Evolutionary conservation across 371 early-diverging fungal species (phyloP).

Genomic region (Conidiobolus incongruus): DNA sequence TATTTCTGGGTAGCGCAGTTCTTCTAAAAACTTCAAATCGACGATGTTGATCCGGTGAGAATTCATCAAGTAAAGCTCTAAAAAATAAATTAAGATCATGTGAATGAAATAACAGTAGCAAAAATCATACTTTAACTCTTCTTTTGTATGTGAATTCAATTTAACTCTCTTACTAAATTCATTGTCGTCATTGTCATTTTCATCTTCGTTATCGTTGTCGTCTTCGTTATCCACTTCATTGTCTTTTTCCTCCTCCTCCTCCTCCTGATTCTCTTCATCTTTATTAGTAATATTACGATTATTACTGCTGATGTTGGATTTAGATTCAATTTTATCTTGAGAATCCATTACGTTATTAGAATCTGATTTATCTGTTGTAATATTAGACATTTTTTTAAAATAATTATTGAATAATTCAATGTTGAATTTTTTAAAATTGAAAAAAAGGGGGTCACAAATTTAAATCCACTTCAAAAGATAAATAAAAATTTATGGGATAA

Average conservation of each 20-base stretch:
- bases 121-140: constrained; percentile 12
- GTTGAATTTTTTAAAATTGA: no score
- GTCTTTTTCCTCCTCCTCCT: constrained; percentile 6
- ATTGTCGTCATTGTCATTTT: constrained; percentile 12
- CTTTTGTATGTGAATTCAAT: constrained; percentile 11
- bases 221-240: constrained; percentile 14
- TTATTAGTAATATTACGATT: no score
- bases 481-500: no score
- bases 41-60: constrained; percentile 57
- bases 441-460: no score
- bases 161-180: no score
- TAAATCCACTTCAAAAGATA: no score
- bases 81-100: neutral
- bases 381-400: no score
- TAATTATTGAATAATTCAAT: no score
- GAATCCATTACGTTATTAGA: no score
- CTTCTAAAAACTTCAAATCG: constrained; percentile 81
- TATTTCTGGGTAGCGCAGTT: constrained; percentile 60
- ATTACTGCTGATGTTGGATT: no score
- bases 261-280: constrained; percentile 4
- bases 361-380: no score
- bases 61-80: constrained; percentile 49
- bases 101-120: neutral
- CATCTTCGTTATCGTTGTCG: neutral
- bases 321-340: no score